Base-by-base conservation (phyloP, 2,329 filamentous ascomycete genomes). In the Neonectria sp. region DNA sequence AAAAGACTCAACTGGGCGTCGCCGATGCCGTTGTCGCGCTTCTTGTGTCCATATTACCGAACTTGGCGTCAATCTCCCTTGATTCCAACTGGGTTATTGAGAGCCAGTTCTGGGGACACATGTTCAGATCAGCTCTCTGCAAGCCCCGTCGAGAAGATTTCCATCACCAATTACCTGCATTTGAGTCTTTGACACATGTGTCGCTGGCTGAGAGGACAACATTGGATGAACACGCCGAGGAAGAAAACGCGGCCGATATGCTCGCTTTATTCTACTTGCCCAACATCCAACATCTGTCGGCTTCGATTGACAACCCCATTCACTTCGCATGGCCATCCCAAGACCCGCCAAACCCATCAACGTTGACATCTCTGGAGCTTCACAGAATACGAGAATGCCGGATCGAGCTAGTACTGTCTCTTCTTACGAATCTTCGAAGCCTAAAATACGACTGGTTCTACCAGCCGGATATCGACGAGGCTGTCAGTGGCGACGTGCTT, bases 401-500 rank as follows among this genome's bases (percentile, higher is more conserved):
- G 12, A n/a, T 72, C 9, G 55, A 27, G 2, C 46, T 61, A 6
- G 25, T 73, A 1, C 25, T 71, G 13, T 46, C 66, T 4, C 13
- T 12, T 5, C 27, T 43, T 0, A 25, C 1, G 6, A 46, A 31
- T 2, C 33, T 68, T 1, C 46, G 25, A n/a, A 53, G 15, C 2
- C 21, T 71, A 1, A 48, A 31, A 3, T 71, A 67, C n/a, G 27
- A 67, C 15, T 71, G 64, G 61, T 17, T 43, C 12, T 67, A 70
- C 29, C n/a, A 55, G 11, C 13, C 48, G 1, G 63, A 63, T 9
- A 11, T 70, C 15, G 68, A 71, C 24, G 0, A 7, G 3, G 15
- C 29, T 2, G 45, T 61, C 0, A 70, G 53, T 7, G 11, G 17
- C 0, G 2, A 45, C 13, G 35, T 37, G 11, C 8, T 37, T 2